Evolutionary conservation across 176 grass and related monocot genomes (phyloP).

Genomic region (Zoysia pacifica): DNA sequence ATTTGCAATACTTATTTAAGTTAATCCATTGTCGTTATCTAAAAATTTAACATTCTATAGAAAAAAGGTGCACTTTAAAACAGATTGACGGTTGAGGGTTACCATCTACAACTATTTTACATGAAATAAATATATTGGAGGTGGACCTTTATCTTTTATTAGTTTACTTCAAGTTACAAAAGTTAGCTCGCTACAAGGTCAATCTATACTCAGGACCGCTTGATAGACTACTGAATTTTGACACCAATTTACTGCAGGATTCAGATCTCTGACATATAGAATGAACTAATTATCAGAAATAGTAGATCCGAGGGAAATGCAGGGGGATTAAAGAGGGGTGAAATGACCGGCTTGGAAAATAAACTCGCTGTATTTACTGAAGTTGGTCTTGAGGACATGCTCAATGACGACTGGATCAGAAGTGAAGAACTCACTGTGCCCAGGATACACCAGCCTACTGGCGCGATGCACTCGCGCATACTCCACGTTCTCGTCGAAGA

Average conservation of each 20-base stretch:
- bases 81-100: too few species aligned
- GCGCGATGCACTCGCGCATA: conserved; percentile 40
- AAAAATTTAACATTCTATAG: too few species aligned
- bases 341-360: not conserved
- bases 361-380: conserved; percentile 65
- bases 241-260: conserved; percentile 1
- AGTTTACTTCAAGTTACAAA: not conserved
- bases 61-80: too few species aligned
- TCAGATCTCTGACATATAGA: not conserved
- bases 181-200: not conserved
- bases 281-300: not conserved
- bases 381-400: conserved; percentile 57
- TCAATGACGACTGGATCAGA: conserved; percentile 49
- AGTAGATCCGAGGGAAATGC: not conserved
- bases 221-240: not conserved
- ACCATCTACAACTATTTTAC: not conserved
- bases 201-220: too few species aligned
- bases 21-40: too few species aligned
- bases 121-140: not conserved
- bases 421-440: conserved; percentile 40
- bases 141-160: not conserved
- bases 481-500: conserved; percentile 48
- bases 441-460: conserved; percentile 36
- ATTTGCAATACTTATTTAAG: too few species aligned
- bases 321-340: not conserved